Base-by-base conservation (phyloP, 2,329 filamentous ascomycete species). In the Fusarium xyrophilum region DNA sequence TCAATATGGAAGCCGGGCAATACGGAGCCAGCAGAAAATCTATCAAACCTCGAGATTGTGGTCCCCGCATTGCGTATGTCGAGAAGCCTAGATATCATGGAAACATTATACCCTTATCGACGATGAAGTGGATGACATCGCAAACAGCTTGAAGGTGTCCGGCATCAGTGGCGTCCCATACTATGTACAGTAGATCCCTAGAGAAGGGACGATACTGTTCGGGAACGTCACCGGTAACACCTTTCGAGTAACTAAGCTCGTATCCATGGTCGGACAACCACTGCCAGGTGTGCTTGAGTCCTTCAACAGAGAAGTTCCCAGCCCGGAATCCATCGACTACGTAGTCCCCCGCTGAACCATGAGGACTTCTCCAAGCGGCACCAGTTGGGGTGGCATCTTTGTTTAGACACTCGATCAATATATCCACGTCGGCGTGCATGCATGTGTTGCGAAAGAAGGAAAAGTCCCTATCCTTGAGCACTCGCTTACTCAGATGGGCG, bases 61-160 rank as follows among this genome's bases (percentile, higher is more conserved):
- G 40, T 3, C 6, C 0, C 40, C 4, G 1, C 4, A 3, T 10
- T 27, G 6, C 3, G n/a, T 27, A 0, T 6, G 5, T 9, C 40
- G 40, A 27, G 12, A 14, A n/a, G 8, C 6, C 2, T 13, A 14
- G 12, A 43, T 2, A 7, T 3, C 3, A 14, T 10, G 42, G 42
- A 27, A 28, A 44, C 42, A 15, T 11, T 25, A 44, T n/a, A 2
- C 42, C 42, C 13, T 15, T n/a, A 6, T 15, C 42, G 13, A 28
- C 42, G 13, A 44, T 6, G 19, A 44, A 44, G 42, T 44, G 25
- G 25, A 44, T 44, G 25, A n/a, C 19, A 44, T 44, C 42, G 25
- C 25, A 44, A n/a, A 7, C 28, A 11, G 25, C 25, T 28, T 15
- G 19, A 44, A 44, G 42, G 4, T 8, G 19, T n/a, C 13, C 19